A percentile compares a stretch with the other conserved stretches of the same genome.
Evolutionary conservation across 257 asterid genomes (phyloP).

Genomic region (Coffea eugenioides): DNA sequence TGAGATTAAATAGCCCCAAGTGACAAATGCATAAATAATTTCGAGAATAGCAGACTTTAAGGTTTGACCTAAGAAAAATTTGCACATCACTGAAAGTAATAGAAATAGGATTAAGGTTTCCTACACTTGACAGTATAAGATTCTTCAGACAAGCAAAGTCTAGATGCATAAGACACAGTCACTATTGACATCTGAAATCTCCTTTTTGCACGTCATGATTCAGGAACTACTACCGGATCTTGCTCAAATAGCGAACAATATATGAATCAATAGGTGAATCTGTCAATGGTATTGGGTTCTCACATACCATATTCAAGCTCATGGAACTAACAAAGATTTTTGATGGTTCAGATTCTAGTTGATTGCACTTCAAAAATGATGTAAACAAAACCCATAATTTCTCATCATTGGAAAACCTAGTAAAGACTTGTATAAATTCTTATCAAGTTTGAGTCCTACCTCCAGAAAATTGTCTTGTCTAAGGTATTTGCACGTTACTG

Average conservation of each 20-base stretch:
- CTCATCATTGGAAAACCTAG: neutral
- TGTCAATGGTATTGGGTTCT: neutral
- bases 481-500: conserved; percentile 87
- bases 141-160: too few relatives aligned
- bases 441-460: conserved; percentile 44
- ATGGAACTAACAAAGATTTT: neutral
- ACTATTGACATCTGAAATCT: too few relatives aligned
- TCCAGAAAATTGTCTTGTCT: conserved; percentile 96
- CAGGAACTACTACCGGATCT: neutral
- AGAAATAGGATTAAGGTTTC: neutral
- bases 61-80: neutral
- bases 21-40: neutral
- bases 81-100: neutral
- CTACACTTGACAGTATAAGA: too few relatives aligned
- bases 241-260: neutral
- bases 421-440: neutral
- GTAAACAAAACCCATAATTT: neutral
- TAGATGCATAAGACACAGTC: too few relatives aligned
- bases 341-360: neutral
- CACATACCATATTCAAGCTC: neutral
- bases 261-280: neutral
- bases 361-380: neutral
- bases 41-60: neutral
- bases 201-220: neutral
- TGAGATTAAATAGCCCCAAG: too few relatives aligned